These are phyloP conservation scores for Beauveria medogensis DNA, from an alignment of 2,329 filamentous ascomycete genomes.

Conservation along the genomic window DNA sequence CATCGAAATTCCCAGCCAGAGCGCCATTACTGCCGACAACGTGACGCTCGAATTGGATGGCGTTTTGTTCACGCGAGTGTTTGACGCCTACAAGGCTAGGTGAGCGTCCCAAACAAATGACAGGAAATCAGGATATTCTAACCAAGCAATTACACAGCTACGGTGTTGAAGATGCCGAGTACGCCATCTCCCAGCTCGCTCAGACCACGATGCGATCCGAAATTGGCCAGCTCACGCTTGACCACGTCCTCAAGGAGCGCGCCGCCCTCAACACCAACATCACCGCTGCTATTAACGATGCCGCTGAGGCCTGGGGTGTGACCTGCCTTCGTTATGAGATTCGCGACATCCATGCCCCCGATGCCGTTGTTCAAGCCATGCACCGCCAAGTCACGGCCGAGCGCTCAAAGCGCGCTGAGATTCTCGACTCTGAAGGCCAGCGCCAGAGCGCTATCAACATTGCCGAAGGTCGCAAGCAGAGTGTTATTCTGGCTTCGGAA, in stretches of 20 bases:
- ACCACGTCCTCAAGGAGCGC: constrained; percentile 96
- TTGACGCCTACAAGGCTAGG: constrained; percentile 97
- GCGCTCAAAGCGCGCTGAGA: constrained; percentile 94
- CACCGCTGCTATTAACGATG: constrained; percentile 97
- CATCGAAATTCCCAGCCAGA: constrained; percentile 95
- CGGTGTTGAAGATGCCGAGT: constrained; percentile 96
- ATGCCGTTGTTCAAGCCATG: constrained; percentile 92
- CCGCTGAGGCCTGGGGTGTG: constrained; percentile 93
- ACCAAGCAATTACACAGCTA: constrained; percentile 53
- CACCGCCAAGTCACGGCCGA: constrained; percentile 96
- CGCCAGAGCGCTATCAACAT: constrained; percentile 98
- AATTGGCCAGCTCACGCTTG: constrained; percentile 91
- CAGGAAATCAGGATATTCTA: not conserved
- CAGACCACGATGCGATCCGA: constrained; percentile 99
- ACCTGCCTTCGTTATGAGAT: constrained; percentile 97
- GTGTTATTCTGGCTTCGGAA: constrained; percentile 91
- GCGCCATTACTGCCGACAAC: constrained; percentile 96
- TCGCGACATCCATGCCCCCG: constrained; percentile 92
- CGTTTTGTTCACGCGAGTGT: constrained; percentile 89
- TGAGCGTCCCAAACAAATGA: constrained; percentile 29
- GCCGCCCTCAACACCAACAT: constrained; percentile 96
- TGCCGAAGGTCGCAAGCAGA: constrained; percentile 94
- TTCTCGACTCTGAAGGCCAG: constrained; percentile 94
- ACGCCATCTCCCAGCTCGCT: constrained; percentile 94
- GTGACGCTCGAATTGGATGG: constrained; percentile 95